Percentiles rank a stretch among this genome's conserved stretches.
Evolutionary conservation across 306 rosid species (phyloP).

Genomic region (Quercus rubra): DNA sequence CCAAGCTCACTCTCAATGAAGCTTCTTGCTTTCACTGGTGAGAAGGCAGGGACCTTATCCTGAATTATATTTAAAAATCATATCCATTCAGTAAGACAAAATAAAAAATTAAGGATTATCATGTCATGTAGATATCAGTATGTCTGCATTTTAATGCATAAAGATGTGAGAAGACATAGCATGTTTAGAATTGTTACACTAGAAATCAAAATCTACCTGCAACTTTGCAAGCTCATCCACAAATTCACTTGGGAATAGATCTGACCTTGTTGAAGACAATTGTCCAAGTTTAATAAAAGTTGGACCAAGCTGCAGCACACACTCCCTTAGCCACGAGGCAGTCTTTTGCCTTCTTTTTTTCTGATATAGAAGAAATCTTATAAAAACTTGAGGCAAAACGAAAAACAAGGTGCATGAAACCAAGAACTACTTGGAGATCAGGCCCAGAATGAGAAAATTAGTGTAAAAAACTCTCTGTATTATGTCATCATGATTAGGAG

Average conservation of each 20-base stretch:
- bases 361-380: constrained; percentile 35
- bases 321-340: constrained; percentile 83
- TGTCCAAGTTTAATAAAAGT: constrained; percentile 95
- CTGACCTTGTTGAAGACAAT: constrained; percentile 88
- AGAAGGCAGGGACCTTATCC: constrained; percentile 94
- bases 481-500: neutral
- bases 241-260: constrained; percentile 81
- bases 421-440: constrained; percentile 12
- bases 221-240: constrained; percentile 92
- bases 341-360: constrained; percentile 63
- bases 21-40: constrained; percentile 66
- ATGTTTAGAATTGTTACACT: neutral
- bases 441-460: constrained; percentile 8
- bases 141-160: neutral
- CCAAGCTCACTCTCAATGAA: constrained; percentile 83
- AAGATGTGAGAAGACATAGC: neutral
- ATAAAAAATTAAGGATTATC: neutral
- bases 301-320: constrained; percentile 90
- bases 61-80: constrained; percentile 32
- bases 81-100: neutral
- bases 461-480: neutral
- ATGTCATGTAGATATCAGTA: neutral
- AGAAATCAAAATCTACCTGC: constrained; percentile 45
- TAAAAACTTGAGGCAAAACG: constrained; percentile 5
- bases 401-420: constrained; percentile 8